phyloP scores from a whole-genome alignment of 208 protist genomes.

The Vickermania ingenoplastis region DNA sequence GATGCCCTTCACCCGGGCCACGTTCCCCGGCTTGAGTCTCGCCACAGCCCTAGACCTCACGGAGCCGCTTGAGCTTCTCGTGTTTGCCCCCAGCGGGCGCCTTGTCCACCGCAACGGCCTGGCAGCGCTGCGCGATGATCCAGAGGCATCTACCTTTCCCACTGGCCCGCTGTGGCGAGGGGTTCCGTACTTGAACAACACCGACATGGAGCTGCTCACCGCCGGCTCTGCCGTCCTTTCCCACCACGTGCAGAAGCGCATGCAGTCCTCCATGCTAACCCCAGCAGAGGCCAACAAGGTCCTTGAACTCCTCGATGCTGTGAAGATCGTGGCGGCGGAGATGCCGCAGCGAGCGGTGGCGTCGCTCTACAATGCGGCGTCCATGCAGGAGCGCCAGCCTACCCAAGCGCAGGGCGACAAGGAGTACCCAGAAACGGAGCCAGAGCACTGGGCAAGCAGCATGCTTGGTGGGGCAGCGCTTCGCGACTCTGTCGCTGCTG shows the following conservation, averaged over 20 bases:
- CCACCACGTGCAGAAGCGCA: constrained; percentile 47
- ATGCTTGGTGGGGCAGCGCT: background rate
- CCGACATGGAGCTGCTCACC: constrained; percentile 39
- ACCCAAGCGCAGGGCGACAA: no score
- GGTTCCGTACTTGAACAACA: constrained; percentile 24
- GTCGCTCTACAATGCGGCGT: constrained; percentile 14
- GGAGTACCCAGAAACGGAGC: constrained; percentile 3
- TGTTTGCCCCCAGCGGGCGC: constrained; percentile 39
- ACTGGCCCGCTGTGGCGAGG: constrained; percentile 27
- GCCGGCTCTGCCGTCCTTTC: constrained; percentile 28
- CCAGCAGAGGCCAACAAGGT: constrained; percentile 17
- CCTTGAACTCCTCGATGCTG: constrained; percentile 25
- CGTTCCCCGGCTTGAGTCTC: constrained; percentile 27
- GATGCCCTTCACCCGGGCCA: constrained; percentile 33
- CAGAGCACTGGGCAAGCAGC: background rate
- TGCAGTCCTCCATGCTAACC: constrained; percentile 8
- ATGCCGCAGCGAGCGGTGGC: constrained; percentile 12
- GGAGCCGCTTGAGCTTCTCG: constrained; percentile 11
- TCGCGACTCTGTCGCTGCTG: background rate
- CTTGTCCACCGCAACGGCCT: constrained; percentile 49
- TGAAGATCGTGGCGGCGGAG: constrained; percentile 20
- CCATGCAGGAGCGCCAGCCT: constrained; percentile 10
- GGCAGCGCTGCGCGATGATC: constrained; percentile 39
- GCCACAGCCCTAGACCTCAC: constrained; percentile 18
- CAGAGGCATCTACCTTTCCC: constrained; percentile 38